Evolutionary conservation across 2,329 filamentous ascomycete genomes (phyloP), one percentile per base, ranked within the genome.

Genomic region (Aspergillus oerlinghausenensis): DNA sequence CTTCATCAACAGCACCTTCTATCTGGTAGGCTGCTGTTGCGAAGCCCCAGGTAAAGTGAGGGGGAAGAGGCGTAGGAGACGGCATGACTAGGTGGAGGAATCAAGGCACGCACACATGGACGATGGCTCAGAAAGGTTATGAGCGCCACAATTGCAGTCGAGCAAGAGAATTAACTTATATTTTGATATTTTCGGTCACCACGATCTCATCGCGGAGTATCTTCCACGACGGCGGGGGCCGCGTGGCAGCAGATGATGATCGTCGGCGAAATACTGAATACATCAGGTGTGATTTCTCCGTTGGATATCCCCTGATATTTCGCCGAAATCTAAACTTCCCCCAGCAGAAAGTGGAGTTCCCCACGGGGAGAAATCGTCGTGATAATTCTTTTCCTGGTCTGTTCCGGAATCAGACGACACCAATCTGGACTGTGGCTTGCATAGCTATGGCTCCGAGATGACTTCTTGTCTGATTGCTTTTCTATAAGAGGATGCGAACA

Each of bases 1-100:
- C 74, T 47, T 67, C 67, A 40, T 68, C 67, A n/a, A 70, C 70
- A 26, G 69, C 74, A 5, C 75, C 75, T 66, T 77, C 75, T 29
- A 77, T 71, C 54, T 77, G 75, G 52, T 74, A 74, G 6, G 75
- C 65, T 2, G 72, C 72, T 14, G 70, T 71, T 21, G 73, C 69
- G 29, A 75, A 67, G 6, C 74, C 74, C 68, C 74, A 77, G 67
- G 67, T 69, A 55, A 77, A 77, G 49, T 29, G 38, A 55, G n/a
- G 10, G 42, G 42, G 42, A 45, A 45, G 42, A 45, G 42, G 42
- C n/a, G 42, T 6, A 21, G 21, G n/a, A 9, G 42, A 45, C 11
- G 42, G 42, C 42, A 45, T 45, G 42, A 45, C 42, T 11, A 10
- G 4, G 21, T 21, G 40, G 10, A 45, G 21, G 21, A 14, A 11